phyloP scores from a whole-genome alignment of 2,329 filamentous ascomycete species.

The Cryoendolithus antarcticus region DNA sequence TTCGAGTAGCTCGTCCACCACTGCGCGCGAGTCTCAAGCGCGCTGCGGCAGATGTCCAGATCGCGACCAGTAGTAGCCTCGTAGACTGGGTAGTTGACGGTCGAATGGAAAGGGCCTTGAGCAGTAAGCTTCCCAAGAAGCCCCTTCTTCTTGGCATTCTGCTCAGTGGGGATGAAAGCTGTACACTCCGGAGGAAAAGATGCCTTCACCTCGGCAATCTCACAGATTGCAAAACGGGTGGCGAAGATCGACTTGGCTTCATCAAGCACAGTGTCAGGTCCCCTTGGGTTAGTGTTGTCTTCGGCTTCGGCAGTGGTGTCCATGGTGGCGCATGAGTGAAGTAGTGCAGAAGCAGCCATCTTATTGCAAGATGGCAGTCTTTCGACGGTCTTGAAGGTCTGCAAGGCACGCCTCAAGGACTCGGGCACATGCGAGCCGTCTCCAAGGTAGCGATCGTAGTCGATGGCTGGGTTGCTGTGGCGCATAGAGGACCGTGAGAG shows the following conservation, averaged over 20 bases:
- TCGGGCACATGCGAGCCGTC: background rate
- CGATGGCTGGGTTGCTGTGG: background rate
- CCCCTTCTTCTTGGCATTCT: conserved; percentile 20
- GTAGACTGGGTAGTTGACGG: conserved; percentile 10
- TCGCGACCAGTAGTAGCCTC: conserved; percentile 20
- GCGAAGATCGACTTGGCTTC: conserved; percentile 46
- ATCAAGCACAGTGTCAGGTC: conserved; percentile 21
- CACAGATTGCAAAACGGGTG: conserved; percentile 50
- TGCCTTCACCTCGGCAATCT: conserved; percentile 42
- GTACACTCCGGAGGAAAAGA: conserved; percentile 39
- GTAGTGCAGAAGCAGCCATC: conserved; percentile 38
- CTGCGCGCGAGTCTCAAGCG: conserved; percentile 35
- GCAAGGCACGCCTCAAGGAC: conserved; percentile 24
- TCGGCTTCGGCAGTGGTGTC: conserved; percentile 9
- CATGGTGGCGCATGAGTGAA: conserved; percentile 42
- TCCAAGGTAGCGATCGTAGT: background rate
- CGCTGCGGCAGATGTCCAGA: conserved; percentile 40
- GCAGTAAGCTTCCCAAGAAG: conserved; percentile 13
- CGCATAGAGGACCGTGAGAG: no score
- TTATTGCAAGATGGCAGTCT: conserved; percentile 39
- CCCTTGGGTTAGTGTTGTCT: conserved; percentile 5
- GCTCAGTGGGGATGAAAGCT: conserved; percentile 33
- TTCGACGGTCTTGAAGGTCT: conserved; percentile 33
- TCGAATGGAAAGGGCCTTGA: conserved; percentile 6
- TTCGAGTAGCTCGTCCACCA: conserved; percentile 56